Conservation (phyloP, 805 yeast species). For the Saturnispora ahearnii region DNA sequence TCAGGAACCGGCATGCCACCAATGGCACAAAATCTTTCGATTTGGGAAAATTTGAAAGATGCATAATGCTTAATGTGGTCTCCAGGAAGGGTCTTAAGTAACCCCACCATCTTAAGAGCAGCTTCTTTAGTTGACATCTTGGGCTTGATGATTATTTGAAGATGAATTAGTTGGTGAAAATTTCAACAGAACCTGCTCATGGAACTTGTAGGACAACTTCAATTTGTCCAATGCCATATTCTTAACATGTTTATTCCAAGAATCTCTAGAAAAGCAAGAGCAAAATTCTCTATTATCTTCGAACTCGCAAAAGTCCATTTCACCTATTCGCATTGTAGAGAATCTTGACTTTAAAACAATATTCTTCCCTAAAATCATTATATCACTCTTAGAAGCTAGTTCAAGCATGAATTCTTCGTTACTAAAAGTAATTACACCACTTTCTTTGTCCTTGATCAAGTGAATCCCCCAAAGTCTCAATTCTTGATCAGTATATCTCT, state of each 20-base stretch:
- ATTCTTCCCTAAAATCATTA: background rate
- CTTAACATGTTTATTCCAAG: background rate
- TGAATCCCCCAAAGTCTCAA: background rate
- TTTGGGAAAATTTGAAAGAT: conserved; percentile 60
- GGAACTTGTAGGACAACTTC: background rate
- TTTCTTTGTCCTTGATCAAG: background rate
- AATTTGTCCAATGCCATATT: background rate
- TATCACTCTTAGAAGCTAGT: background rate
- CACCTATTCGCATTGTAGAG: background rate
- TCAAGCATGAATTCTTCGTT: background rate
- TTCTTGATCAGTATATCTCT: background rate
- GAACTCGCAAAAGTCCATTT: conserved; percentile 9
- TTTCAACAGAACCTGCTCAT: conserved; percentile 2
- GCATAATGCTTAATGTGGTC: conserved; percentile 62
- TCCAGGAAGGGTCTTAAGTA: conserved; percentile 55
- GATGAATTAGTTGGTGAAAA: background rate
- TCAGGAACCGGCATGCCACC: conserved; percentile 38
- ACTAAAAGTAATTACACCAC: background rate
- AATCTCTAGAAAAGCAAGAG: background rate
- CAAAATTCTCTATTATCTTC: conserved; percentile 12
- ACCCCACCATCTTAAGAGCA: conserved; percentile 47
- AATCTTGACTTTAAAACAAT: background rate
- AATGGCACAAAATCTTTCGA: conserved; percentile 44
- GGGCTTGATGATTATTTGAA: background rate
- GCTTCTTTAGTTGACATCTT: conserved; percentile 11